Evolutionary conservation across 2,329 filamentous ascomycete genomes (phyloP), one percentile per base, ranked within the genome.

Genomic region (Phaeomoniella chlamydospora): DNA sequence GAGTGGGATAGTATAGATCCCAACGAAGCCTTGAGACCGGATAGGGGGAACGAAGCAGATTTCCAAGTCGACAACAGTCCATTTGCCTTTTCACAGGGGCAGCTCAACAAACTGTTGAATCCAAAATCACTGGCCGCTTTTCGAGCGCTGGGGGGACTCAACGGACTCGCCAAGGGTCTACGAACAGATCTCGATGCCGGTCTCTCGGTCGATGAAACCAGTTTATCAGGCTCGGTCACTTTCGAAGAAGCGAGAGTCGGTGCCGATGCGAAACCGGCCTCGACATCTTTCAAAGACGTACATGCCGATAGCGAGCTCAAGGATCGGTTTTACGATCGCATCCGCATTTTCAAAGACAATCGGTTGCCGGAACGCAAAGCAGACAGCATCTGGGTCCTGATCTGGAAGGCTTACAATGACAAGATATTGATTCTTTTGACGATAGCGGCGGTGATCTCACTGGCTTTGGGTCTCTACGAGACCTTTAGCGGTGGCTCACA

Each of bases 121-220:
- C 87, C 87, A 3, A 94, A 94, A 62, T 92, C 76, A 41, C 59
- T 93, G 39, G 66, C 78, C 10, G 86, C 86, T 1, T 93, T 88
- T 46, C 81, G 79, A 49, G 77, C 77, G 11, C 55, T 94, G 4
- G 86, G 87, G 34, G 87, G 87, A 15, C 56, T 93, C 12, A 59
- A 58, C 13, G 87, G 87, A 1, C 57, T 94, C 34, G 85, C 88
- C 56, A 80, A 75, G 50, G 87, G 86, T 6, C 61, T 94, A 18
- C 68, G 81, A 34, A 77, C 76, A 4, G 74, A 90, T 53, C 65
- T 82, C 18, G 71, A 68, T 35, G 67, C 78, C 22, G 87, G 87
- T 5, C 55, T 94, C 36, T 88, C 82, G 42, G 49, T 74, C 2
- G 86, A 94, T 39, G 87, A 94, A 58, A 67, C 65, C 26, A 52